These are phyloP conservation scores for Angophora floribunda DNA, from an alignment of 345 rosid genomes.

Conservation along the genomic window DNA sequence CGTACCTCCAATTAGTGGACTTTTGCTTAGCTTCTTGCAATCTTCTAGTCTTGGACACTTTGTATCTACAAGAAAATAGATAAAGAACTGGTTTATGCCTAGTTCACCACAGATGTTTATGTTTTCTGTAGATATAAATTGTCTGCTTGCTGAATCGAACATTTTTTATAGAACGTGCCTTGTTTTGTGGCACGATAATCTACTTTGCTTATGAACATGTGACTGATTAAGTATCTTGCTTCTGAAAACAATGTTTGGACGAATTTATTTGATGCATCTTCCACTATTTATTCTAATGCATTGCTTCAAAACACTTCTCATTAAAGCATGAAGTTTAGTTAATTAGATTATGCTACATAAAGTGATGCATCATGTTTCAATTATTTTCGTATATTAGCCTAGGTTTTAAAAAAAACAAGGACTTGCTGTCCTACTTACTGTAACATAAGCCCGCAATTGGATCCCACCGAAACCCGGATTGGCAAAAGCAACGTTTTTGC, in stretches of 20 bases:
- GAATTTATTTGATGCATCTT: neutral
- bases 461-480: slow-evolving; percentile 46
- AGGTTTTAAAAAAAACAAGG: neutral
- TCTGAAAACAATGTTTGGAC: neutral
- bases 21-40: slow-evolving; percentile 36
- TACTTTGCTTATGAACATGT: neutral
- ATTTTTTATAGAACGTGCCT: neutral
- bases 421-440: slow-evolving; percentile 17
- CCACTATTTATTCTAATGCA: neutral
- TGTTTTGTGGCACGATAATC: neutral
- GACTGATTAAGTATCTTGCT: neutral
- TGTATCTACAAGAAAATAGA: slow-evolving; percentile 10
- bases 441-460: slow-evolving; percentile 30
- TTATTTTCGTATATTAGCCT: neutral
- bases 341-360: neutral
- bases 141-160: neutral
- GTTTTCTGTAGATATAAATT: neutral
- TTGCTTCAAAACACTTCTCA: neutral
- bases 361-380: neutral
- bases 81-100: neutral
- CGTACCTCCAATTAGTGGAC: slow-evolving; percentile 29
- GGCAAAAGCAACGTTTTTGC: slow-evolving; percentile 37
- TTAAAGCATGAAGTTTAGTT: neutral
- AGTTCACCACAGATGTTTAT: neutral
- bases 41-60: slow-evolving; percentile 37